A percentile compares a stretch with the other conserved stretches of the same genome.
These are phyloP conservation scores for Populus trichocarpa DNA, from an alignment of 441 rosid species.

Conservation along the genomic window DNA sequence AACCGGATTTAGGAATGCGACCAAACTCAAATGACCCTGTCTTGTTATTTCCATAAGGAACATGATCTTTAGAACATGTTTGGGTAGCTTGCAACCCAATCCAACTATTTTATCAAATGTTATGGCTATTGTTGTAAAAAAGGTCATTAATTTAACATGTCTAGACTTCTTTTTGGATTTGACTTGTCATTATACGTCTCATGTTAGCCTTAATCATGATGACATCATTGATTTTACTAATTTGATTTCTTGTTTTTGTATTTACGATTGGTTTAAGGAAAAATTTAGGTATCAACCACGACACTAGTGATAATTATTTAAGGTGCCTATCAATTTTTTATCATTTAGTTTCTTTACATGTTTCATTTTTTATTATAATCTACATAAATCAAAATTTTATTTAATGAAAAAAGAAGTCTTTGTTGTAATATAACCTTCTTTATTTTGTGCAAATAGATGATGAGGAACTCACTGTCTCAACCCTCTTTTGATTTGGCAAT, in stretches of 20 bases:
- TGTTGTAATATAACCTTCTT: not conserved
- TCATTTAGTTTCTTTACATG: not conserved
- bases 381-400: too few relatives aligned
- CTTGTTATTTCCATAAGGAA: too few relatives aligned
- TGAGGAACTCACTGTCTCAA: not conserved
- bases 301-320: conserved; percentile 14
- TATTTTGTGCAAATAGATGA: not conserved
- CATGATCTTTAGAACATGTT: too few relatives aligned
- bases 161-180: too few relatives aligned
- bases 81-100: too few relatives aligned
- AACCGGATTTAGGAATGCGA: too few relatives aligned
- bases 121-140: conserved; percentile 30
- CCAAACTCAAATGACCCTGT: too few relatives aligned
- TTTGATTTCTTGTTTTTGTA: conserved; percentile 72
- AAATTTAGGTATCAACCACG: conserved; percentile 9
- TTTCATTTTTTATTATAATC: not conserved
- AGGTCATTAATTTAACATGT: too few relatives aligned
- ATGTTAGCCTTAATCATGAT: conserved; percentile 60
- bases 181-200: too few relatives aligned
- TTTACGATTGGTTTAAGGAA: conserved; percentile 74
- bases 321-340: conserved; percentile 24
- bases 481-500: conserved; percentile 3
- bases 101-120: conserved; percentile 24
- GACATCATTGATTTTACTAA: conserved; percentile 69
- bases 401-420: too few relatives aligned